Evolutionary conservation across 768 basidiomycete species (phyloP).

Genomic region (Collybia sp.): DNA sequence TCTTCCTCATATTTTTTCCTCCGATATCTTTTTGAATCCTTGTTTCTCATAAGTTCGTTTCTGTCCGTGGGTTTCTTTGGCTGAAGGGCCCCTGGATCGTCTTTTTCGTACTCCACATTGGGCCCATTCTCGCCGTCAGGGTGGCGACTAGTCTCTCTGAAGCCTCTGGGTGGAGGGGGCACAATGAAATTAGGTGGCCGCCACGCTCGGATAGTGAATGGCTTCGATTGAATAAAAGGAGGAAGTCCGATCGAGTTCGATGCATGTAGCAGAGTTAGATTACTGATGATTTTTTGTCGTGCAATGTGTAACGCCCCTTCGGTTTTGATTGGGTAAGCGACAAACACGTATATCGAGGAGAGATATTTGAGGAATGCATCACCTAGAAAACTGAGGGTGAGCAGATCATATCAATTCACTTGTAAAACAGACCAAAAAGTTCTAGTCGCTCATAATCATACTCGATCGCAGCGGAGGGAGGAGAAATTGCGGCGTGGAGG

Average conservation of each 20-base stretch:
- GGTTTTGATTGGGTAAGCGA: constrained; percentile 54
- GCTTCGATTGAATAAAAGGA: constrained; percentile 67
- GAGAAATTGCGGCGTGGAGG: constrained; percentile 61
- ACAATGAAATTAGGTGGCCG: constrained; percentile 39
- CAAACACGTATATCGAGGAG: constrained; percentile 69
- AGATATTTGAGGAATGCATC: constrained; percentile 84
- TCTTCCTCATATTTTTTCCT: constrained; percentile 10
- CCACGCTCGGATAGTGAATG: constrained; percentile 67
- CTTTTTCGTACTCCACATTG: neutral
- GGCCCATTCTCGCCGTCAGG: neutral
- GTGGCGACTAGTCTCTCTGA: neutral
- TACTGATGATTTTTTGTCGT: constrained; percentile 71
- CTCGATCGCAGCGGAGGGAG: constrained; percentile 66
- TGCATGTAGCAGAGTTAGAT: constrained; percentile 55
- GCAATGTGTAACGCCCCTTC: constrained; percentile 67
- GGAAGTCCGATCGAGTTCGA: constrained; percentile 60
- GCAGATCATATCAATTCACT: neutral
- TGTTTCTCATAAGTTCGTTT: constrained; percentile 28
- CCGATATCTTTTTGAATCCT: constrained; percentile 27
- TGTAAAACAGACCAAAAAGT: constrained; percentile 54
- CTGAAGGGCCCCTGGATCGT: neutral
- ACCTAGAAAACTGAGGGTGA: constrained; percentile 33
- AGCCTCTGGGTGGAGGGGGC: neutral
- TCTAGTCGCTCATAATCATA: constrained; percentile 84
- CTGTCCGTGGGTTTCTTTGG: constrained; percentile 6